Evolutionary conservation across 352 stramenopile genomes (phyloP), one percentile per base, ranked within the genome.

Genomic region (Phytophthora quininea): DNA sequence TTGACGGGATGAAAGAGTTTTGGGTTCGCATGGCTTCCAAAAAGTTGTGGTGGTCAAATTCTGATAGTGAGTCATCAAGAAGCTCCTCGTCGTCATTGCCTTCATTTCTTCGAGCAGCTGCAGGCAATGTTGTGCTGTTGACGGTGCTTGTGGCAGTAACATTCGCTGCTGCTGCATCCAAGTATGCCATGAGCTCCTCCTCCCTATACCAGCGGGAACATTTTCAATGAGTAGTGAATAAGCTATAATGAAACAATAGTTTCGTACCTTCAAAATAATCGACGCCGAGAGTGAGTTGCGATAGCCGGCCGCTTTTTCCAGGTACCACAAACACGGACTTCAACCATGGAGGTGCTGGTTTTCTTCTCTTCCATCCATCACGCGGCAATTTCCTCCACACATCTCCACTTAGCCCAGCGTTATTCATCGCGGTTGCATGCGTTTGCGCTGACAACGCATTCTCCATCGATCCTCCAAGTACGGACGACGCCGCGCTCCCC

Each of bases 261-360:
- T 58, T 9, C 51, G 47, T 57, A 57, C 51, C 51, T 48, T 48
- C n/a, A 38, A 58, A 58, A 58, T 49, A 58, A 19, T 58, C 33
- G 10, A 29, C 19, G 6, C 51, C 35, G 35, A 46, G 51, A 58
- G 51, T 37, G 51, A 58, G 51, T 58, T 58, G 32, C 19, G 51
- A 58, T 38, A 58, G 35, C 19, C 51, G 32, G 51, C 35, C 51
- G 51, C 33, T 35, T 58, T 58, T 58, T 47, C 51, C 51, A 48
- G 51, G 51, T 35, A 47, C 51, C 35, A 58, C 51, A 48, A 58
- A 58, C 40, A 48, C 35, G 30, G n/a, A 19, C 30, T 58, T 49
- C 33, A 58, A 48, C 51, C 51, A 19, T 58, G 33, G 33, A 49
- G 51, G 51, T 37, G 51, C 47, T 27, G 35, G 0, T 19, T 48